Conservation (phyloP, 495 filamentous ascomycete genomes). For the Podospora pseudopauciseta region DNA sequence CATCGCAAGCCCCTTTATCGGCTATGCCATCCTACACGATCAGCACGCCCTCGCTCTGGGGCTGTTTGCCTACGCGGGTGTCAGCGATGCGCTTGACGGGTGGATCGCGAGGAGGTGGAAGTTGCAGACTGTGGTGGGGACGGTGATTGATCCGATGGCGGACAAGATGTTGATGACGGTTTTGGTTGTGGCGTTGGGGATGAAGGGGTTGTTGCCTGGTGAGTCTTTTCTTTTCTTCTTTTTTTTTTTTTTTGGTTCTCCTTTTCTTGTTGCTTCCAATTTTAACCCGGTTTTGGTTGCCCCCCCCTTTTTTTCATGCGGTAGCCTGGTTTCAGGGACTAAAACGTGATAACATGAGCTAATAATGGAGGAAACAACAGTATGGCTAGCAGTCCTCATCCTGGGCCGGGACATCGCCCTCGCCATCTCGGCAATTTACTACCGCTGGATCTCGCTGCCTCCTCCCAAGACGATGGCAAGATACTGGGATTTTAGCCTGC, state of each 20-base stretch:
- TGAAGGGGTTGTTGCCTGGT: conserved; percentile 78
- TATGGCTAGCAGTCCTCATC: conserved; percentile 84
- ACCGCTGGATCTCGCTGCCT: conserved; percentile 88
- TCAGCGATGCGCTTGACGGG: conserved; percentile 88
- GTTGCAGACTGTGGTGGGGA: conserved; percentile 91
- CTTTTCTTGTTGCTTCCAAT: too few species aligned
- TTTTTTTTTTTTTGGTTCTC: not conserved
- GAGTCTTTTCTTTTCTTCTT: conserved; percentile 26
- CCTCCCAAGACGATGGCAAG: conserved; percentile 84
- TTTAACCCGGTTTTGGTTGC: too few species aligned
- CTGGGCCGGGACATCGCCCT: conserved; percentile 86
- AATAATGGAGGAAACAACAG: conserved; percentile 24
- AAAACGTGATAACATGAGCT: too few species aligned
- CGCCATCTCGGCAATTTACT: conserved; percentile 87
- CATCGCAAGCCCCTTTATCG: conserved; percentile 76
- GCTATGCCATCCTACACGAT: conserved; percentile 83
- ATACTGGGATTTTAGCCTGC: conserved; percentile 98
- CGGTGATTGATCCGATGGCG: conserved; percentile 93
- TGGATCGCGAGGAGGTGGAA: conserved; percentile 86
- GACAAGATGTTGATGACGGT: conserved; percentile 96
- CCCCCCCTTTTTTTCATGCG: not conserved
- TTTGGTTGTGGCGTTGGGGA: conserved; percentile 74
- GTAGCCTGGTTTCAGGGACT: too few species aligned
- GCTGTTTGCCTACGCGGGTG: conserved; percentile 85
- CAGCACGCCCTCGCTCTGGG: conserved; percentile 72